A percentile compares a stretch with the other conserved stretches of the same genome.
Evolutionary conservation across 805 yeast species (phyloP).

Genomic region (Scheffersomyces amazonensis): DNA sequence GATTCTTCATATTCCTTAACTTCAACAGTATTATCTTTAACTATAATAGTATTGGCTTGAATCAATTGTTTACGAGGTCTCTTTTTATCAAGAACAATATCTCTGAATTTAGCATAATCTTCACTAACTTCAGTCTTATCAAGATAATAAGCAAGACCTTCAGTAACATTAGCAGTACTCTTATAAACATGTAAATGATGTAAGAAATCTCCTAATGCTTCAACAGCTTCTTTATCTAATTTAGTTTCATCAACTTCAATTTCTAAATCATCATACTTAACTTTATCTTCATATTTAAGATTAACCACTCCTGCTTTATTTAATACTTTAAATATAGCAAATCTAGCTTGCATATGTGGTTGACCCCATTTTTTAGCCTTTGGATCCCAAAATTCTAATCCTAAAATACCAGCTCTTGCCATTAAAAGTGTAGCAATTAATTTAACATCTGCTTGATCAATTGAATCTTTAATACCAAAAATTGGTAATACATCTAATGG

Average conservation of each 20-base stretch:
- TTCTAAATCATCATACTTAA: slow-evolving; percentile 55
- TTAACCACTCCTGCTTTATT: slow-evolving; percentile 64
- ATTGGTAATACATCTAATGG: slow-evolving; percentile 59
- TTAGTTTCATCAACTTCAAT: slow-evolving; percentile 58
- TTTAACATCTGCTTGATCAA: slow-evolving; percentile 62
- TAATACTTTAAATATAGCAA: slow-evolving; percentile 75
- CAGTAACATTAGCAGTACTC: slow-evolving; percentile 66
- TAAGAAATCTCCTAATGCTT: slow-evolving; percentile 69
- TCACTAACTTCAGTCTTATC: slow-evolving; percentile 67
- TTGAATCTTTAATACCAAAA: slow-evolving; percentile 60
- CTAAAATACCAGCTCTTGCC: slow-evolving; percentile 86
- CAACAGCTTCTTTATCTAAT: slow-evolving; percentile 68
- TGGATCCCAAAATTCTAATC: slow-evolving; percentile 88
- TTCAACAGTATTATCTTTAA: slow-evolving; percentile 40
- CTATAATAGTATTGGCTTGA: slow-evolving; percentile 69
- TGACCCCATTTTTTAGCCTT: slow-evolving; percentile 84
- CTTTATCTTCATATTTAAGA: slow-evolving; percentile 46
- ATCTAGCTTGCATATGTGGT: slow-evolving; percentile 92
- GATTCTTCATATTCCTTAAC: slow-evolving; percentile 75
- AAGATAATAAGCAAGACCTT: slow-evolving; percentile 61
- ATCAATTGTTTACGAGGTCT: slow-evolving; percentile 81
- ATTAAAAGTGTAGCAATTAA: slow-evolving; percentile 71
- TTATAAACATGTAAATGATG: slow-evolving; percentile 74
- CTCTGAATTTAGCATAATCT: slow-evolving; percentile 64
- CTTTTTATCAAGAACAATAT: slow-evolving; percentile 65